Conservation (phyloP, 1,284 basidiomycete genomes). For the Neolentinus lepideus region DNA sequence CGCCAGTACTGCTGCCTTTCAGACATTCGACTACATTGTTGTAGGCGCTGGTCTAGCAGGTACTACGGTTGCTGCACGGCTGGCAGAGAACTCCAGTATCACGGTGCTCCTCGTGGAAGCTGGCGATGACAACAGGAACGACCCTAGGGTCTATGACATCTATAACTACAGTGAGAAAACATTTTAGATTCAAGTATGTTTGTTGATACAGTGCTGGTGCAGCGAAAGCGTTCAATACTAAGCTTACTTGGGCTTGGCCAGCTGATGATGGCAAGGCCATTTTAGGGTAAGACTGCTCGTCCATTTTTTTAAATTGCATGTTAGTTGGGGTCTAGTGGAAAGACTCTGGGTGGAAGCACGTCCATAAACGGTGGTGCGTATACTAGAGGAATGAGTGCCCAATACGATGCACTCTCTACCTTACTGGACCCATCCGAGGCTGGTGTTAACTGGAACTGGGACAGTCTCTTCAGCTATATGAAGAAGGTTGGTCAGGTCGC, state of each 20-base stretch:
- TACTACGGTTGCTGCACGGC: conserved; percentile 4
- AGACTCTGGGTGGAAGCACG: conserved; percentile 51
- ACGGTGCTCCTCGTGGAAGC: conserved; percentile 8
- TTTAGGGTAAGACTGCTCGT: background rate
- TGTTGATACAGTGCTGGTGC: background rate
- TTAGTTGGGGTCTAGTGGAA: conserved; percentile 28
- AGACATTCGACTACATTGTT: conserved; percentile 1
- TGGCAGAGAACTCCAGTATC: conserved; percentile 6
- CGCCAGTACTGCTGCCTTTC: background rate
- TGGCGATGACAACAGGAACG: background rate
- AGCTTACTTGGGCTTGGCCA: background rate
- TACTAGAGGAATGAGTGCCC: conserved; percentile 46
- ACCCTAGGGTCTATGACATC: background rate
- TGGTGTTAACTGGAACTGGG: background rate
- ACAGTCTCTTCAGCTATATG: background rate
- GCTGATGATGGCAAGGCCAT: background rate
- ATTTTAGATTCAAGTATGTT: background rate
- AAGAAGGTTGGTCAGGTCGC: background rate
- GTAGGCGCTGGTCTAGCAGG: conserved; percentile 4
- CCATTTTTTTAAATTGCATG: no score
- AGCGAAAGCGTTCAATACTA: background rate
- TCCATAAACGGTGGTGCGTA: conserved; percentile 56
- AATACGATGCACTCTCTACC: conserved; percentile 27
- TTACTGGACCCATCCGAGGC: background rate
- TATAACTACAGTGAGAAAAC: background rate